These are phyloP conservation scores for Acanthamoeba lenticulata DNA, from an alignment of 208 protist species.

Conservation along the genomic window DNA sequence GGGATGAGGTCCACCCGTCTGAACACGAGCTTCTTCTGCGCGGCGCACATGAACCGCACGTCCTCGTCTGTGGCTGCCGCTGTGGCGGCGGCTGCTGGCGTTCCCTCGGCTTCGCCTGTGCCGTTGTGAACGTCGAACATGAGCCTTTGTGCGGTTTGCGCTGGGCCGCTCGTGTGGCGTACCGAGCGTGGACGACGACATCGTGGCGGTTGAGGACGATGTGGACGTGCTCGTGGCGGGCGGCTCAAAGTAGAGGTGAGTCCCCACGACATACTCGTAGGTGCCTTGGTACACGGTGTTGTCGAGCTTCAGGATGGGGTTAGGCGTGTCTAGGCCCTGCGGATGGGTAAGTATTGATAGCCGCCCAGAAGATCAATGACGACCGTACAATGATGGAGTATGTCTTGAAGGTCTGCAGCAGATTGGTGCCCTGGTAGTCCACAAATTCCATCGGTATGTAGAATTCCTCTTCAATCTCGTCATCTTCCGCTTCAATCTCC, in stretches of 20 bases:
- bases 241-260: constrained; percentile 31
- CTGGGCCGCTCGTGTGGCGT: background rate
- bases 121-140: background rate
- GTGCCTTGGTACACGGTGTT: constrained; percentile 9
- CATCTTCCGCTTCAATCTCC: too few relatives aligned
- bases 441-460: constrained; percentile 26
- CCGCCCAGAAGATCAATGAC: background rate
- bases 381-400: constrained; percentile 7
- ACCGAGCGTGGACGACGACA: background rate
- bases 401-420: constrained; percentile 31
- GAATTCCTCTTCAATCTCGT: background rate
- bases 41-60: background rate
- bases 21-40: constrained; percentile 47
- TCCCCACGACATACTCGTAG: constrained; percentile 36
- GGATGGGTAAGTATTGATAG: background rate
- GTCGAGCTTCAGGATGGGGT: constrained; percentile 36
- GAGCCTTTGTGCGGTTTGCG: background rate
- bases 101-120: background rate
- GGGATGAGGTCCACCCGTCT: constrained; percentile 1
- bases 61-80: background rate
- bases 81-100: background rate
- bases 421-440: constrained; percentile 50
- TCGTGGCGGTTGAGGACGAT: too few relatives aligned
- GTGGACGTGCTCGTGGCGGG: background rate
- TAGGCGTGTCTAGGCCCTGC: background rate